Conservation (phyloP, 1,139 yeast species). For the Saccharomyces hybrid region DNA sequence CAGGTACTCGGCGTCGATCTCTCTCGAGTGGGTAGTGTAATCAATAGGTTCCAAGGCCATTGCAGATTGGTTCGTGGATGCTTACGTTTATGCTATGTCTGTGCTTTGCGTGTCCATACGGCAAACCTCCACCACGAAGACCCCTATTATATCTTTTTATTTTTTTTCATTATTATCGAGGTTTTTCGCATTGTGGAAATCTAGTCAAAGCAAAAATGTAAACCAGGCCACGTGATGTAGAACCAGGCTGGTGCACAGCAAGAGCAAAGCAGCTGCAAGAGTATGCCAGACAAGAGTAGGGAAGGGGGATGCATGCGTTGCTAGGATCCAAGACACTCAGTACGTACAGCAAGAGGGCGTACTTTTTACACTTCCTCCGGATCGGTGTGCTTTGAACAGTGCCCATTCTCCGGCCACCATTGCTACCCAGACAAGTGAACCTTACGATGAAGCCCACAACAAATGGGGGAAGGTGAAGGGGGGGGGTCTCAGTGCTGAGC, state of each 20-base stretch:
- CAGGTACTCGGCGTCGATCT: slow-evolving; percentile 56
- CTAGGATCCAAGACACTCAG: too few species aligned
- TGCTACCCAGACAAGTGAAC: background rate
- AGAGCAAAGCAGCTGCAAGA: background rate
- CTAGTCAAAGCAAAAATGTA: background rate
- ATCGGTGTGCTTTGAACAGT: too few species aligned
- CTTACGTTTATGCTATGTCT: background rate
- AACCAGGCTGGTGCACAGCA: background rate
- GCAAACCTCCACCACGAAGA: background rate
- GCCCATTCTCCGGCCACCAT: background rate
- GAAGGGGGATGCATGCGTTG: too few species aligned
- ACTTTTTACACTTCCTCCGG: too few species aligned
- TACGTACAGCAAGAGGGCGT: too few species aligned
- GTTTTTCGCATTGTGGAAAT: background rate
- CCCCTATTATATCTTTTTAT: background rate
- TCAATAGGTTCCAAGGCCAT: slow-evolving; percentile 34
- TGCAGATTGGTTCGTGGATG: background rate
- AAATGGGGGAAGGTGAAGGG: too few species aligned
- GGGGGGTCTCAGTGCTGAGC: background rate
- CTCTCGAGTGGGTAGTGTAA: slow-evolving; percentile 45
- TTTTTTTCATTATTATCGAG: background rate
- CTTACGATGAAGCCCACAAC: background rate
- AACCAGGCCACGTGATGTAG: background rate
- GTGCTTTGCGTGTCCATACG: background rate
- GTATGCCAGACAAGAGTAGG: background rate